phyloP scores from a whole-genome alignment of 2,329 filamentous ascomycete genomes.

The Epicoccum sorghinum region DNA sequence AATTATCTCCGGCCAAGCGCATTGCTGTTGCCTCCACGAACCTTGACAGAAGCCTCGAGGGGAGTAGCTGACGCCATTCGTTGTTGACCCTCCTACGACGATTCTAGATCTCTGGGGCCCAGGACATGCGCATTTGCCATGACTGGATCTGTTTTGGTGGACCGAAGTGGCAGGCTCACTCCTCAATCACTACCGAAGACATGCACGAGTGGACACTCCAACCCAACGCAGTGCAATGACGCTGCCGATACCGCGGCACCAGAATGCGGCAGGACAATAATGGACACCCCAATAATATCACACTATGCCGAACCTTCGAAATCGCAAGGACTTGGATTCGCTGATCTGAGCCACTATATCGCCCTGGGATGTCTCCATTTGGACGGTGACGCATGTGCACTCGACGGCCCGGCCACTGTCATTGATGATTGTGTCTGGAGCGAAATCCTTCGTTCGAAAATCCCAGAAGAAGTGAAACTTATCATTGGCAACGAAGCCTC shows the following conservation, averaged over 20 bases:
- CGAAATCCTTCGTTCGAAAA: constrained; percentile 27
- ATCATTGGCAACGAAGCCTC: constrained; percentile 33
- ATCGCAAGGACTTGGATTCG: constrained; percentile 9
- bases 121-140: not conserved
- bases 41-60: not conserved
- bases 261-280: not conserved
- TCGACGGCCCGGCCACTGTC: not conserved
- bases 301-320: constrained; percentile 17
- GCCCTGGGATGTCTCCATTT: constrained; percentile 44
- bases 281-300: constrained; percentile 17
- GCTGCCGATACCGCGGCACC: not conserved
- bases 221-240: not conserved
- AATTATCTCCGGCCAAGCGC: constrained; percentile 5
- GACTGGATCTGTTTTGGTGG: constrained; percentile 5
- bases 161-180: not conserved
- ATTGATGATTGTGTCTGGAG: constrained; percentile 25
- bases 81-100: not conserved
- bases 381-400: constrained; percentile 1
- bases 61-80: not conserved
- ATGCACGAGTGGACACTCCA: not conserved
- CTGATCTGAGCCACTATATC: constrained; percentile 40
- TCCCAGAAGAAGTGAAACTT: constrained; percentile 29
- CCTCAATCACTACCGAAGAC: not conserved
- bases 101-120: not conserved
- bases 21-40: constrained; percentile 13